These are phyloP conservation scores for Catharanthus roseus DNA, from an alignment of 257 asterid genomes.

Conservation along the genomic window DNA sequence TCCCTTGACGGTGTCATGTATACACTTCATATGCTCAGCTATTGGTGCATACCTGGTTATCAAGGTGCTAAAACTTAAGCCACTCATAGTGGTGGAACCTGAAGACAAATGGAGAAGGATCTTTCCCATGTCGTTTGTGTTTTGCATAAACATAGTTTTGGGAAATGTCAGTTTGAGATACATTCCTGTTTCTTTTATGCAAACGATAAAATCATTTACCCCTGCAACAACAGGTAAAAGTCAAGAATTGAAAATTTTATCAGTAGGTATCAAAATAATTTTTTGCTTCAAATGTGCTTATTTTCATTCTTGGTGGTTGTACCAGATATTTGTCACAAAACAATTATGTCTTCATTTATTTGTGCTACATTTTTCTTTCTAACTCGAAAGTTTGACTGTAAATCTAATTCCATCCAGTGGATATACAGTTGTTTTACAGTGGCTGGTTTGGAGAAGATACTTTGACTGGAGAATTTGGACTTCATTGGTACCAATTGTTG, in stretches of 20 bases:
- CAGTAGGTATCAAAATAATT: no score
- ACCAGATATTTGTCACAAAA: no score
- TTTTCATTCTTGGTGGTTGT: no score
- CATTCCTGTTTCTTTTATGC: slow-evolving; percentile 83
- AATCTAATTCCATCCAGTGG: neutral
- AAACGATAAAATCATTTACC: slow-evolving; percentile 77
- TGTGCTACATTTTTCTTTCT: no score
- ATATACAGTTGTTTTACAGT: slow-evolving; percentile 59
- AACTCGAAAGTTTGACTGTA: no score
- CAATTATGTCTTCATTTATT: no score
- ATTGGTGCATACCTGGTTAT: slow-evolving; percentile 63
- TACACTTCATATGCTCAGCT: slow-evolving; percentile 9
- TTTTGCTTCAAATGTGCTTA: no score
- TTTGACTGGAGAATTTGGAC: slow-evolving; percentile 82
- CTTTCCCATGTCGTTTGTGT: slow-evolving; percentile 75
- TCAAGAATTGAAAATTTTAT: neutral
- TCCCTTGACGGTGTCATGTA: no score
- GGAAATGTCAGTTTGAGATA: slow-evolving; percentile 77
- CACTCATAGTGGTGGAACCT: slow-evolving; percentile 57
- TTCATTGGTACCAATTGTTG: slow-evolving; percentile 74
- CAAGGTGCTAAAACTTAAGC: slow-evolving; percentile 63
- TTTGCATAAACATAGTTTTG: slow-evolving; percentile 72
- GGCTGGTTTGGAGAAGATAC: slow-evolving; percentile 71
- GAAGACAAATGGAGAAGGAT: slow-evolving; percentile 78
- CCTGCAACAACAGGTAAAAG: slow-evolving; percentile 68